phyloP scores from a whole-genome alignment of 1,139 yeast genomes.

The Saccharomyces hybrid region DNA sequence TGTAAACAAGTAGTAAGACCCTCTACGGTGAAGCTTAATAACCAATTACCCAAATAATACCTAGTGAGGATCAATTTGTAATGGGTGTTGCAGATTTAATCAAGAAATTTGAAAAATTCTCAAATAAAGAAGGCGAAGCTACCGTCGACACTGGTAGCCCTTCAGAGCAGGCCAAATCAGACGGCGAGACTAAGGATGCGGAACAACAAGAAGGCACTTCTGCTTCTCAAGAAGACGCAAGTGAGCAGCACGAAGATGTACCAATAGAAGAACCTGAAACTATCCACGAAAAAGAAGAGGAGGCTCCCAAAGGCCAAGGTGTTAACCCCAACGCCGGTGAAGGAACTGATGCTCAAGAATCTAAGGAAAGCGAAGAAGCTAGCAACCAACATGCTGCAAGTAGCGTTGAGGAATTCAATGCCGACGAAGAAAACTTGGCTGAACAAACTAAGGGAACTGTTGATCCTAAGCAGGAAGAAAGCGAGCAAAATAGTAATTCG shows the following conservation, averaged over 20 bases:
- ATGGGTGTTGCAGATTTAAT: constrained; percentile 35
- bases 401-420: background rate
- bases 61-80: background rate
- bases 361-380: background rate
- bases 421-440: background rate
- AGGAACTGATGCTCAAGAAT: background rate
- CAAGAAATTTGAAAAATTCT: constrained; percentile 30
- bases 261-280: background rate
- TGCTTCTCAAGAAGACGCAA: too few relatives aligned
- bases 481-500: constrained; percentile 3
- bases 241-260: background rate
- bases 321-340: background rate
- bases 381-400: background rate
- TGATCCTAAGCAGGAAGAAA: constrained; percentile 2
- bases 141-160: background rate
- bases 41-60: background rate
- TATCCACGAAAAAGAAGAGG: background rate
- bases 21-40: background rate
- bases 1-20: background rate
- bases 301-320: background rate
- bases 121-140: constrained; percentile 11
- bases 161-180: background rate
- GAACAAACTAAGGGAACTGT: constrained; percentile 4
- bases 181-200: background rate
- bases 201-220: too few relatives aligned